Evolutionary conservation across 108 stramenopile genomes (phyloP), one percentile per base, ranked within the genome.

Genomic region (Bacterosira constricta): DNA sequence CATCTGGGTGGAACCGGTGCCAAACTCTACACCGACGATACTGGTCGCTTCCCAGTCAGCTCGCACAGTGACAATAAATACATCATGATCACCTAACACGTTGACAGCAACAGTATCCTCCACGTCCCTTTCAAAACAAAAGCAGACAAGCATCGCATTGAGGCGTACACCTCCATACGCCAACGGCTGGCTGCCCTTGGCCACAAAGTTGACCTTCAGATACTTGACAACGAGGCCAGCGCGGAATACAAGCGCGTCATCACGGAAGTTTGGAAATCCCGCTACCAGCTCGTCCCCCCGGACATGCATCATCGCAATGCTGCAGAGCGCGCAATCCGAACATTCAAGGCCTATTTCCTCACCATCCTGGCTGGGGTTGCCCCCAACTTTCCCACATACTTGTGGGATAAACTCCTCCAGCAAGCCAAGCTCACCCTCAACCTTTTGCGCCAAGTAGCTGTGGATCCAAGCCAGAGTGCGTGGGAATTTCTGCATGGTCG

Each of bases 321-420:
- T 18, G 82, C 82, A 1, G 60, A 83, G 55, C 71, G 72, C 3
- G 83, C 83, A 29, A 83, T 83, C 12, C 71, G 51, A 10, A 83
- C 82, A 15, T 83, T 72, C 54, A 64, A 72, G 39, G 67, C 72
- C 39, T 76, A 83, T 39, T 78, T 83, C 63, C 59, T 82, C 25
- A 58, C 82, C 17, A 53, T 49, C 45, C 65, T 83, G 20, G 45
- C 51, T 59, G 26, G 62, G 18, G 63, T 42, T 25, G 50, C 73
- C 50, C 56, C 42, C 6, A 36, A 58, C 0, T 83, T 83, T 29
- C 82, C 71, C n/a, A 13, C 64, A n/a, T 23, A 56, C 23, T 30
- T 61, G 11, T 78, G 77, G 82, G 64, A 59, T 37, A n/a, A 49
- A 3, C 71, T 81, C 20, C 36, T 85, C 17, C 71, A 60, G 21